phyloP scores from a whole-genome alignment of 1,139 yeast genomes.

The Suhomyces chickasaworum region DNA sequence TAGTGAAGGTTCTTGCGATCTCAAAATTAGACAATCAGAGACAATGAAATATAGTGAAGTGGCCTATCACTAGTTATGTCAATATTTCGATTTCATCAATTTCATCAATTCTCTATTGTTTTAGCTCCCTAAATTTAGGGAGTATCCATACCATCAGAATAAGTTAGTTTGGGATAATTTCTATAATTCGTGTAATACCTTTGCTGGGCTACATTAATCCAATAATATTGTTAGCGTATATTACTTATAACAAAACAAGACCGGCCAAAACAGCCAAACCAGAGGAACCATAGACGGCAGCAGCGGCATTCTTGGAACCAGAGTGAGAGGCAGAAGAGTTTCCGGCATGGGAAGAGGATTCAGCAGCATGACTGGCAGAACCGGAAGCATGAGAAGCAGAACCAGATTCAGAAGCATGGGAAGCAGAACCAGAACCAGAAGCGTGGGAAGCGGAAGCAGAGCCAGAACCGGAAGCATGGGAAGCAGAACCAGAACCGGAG shows the following conservation, averaged over 20 bases:
- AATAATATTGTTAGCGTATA: background rate
- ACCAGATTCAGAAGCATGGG: slow-evolving; percentile 14
- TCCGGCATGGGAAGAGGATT: slow-evolving; percentile 12
- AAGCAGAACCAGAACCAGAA: slow-evolving; percentile 5
- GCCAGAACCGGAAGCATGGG: slow-evolving; percentile 6
- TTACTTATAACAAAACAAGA: slow-evolving; percentile 29
- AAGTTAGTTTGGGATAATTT: too few species aligned
- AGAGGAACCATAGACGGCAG: slow-evolving; percentile 24
- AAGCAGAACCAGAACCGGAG: slow-evolving; percentile 4
- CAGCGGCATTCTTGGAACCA: slow-evolving; percentile 21
- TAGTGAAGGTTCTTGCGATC: too few species aligned
- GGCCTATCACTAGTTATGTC: too few species aligned
- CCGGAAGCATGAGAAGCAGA: slow-evolving; percentile 14
- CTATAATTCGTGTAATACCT: too few species aligned
- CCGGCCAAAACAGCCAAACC: slow-evolving; percentile 34
- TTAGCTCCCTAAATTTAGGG: too few species aligned
- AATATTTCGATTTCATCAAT: too few species aligned
- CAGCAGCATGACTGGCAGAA: slow-evolving; percentile 15
- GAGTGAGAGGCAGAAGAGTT: slow-evolving; percentile 17
- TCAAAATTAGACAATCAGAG: too few species aligned
- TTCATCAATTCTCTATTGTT: too few species aligned
- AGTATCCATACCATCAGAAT: too few species aligned
- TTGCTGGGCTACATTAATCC: too few species aligned
- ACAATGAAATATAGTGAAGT: too few species aligned
- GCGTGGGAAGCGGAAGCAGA: slow-evolving; percentile 7